phyloP scores from a whole-genome alignment of 331 rosid genomes.

The Pyracantha coccinea region DNA sequence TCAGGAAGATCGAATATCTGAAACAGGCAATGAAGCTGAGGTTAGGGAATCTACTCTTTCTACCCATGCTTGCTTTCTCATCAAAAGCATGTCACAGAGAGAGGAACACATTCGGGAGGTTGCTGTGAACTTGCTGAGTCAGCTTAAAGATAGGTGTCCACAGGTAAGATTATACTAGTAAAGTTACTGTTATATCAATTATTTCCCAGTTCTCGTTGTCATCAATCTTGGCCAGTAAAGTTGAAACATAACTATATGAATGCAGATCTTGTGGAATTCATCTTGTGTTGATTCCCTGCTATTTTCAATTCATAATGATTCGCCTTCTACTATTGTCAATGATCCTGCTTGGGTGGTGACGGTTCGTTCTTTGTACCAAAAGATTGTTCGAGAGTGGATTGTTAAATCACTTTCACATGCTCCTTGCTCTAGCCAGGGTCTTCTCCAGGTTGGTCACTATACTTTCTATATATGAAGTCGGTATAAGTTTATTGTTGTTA shows the following conservation, averaged over 20 bases:
- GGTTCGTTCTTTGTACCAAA: constrained; percentile 79
- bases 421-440: constrained; percentile 99
- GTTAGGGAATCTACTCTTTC: constrained; percentile 68
- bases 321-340: constrained; percentile 61
- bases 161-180: constrained; percentile 48
- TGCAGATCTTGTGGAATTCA: constrained; percentile 95
- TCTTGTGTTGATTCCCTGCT: constrained; percentile 77
- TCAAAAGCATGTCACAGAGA: constrained; percentile 77
- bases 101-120: constrained; percentile 88
- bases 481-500: background rate
- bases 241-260: constrained; percentile 16
- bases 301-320: constrained; percentile 77
- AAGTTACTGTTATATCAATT: constrained; percentile 6
- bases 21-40: constrained; percentile 80
- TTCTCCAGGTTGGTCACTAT: constrained; percentile 69
- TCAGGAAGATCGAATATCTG: constrained; percentile 88
- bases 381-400: constrained; percentile 94
- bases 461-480: constrained; percentile 12
- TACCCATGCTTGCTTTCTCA: constrained; percentile 76
- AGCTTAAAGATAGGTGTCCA: constrained; percentile 84
- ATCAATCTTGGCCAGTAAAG: constrained; percentile 5
- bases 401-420: constrained; percentile 84
- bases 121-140: constrained; percentile 78
- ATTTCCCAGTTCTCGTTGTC: background rate
- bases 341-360: constrained; percentile 92